Base-by-base conservation (phyloP, 371 early-diverging fungal genomes). In the Mucor plumbeus region DNA sequence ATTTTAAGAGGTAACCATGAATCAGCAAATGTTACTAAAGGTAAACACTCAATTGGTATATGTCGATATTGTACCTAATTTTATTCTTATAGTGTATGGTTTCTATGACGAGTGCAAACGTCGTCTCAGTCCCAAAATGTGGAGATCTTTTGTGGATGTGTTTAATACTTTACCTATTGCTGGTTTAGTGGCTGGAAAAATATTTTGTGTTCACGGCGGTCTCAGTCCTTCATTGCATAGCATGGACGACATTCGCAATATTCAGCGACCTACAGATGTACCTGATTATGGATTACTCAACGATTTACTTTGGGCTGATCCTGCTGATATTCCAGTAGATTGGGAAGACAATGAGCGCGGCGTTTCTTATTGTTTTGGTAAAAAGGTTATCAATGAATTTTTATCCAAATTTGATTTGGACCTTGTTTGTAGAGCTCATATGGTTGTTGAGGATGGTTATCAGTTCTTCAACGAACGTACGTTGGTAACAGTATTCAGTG, bases 91-190 rank as follows among this genome's bases (percentile, higher is more conserved):
- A 76, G 98, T 87, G 72, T 99, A 99, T 78, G 99, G 99, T 2
- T 99, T 99, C 77, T 99, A 97, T 78, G 99, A 99, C 76, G 99
- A 99, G 79, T 97, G 97, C 87, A 99, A 99, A 80, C 91, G 99
- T 68, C 82, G 99, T 65, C 94, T 92, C 57, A 96, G 89, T 72
- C 84, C 95, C 59, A 96, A 95, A 70, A 88, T 98, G 55, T 99
- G 99, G 99, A 97, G 95, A 78, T 89, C 92, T 11, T 99, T 99
- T 81, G 94, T 96, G 2, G 98, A 98, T 77, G 93, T 91, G n/a
- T 99, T 99, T 85, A 99, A 99, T 80, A 94, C 96, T 56, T 77
- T 99, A 59, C 99, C 99, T 0, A 93, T 99, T 44, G 96, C 97
- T 5, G 99, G 96, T 2, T 82, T 99, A 34, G 94, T 99, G 19